These are phyloP conservation scores for Malassezia japonica DNA, from an alignment of 1,284 basidiomycete genomes.

Conservation along the genomic window DNA sequence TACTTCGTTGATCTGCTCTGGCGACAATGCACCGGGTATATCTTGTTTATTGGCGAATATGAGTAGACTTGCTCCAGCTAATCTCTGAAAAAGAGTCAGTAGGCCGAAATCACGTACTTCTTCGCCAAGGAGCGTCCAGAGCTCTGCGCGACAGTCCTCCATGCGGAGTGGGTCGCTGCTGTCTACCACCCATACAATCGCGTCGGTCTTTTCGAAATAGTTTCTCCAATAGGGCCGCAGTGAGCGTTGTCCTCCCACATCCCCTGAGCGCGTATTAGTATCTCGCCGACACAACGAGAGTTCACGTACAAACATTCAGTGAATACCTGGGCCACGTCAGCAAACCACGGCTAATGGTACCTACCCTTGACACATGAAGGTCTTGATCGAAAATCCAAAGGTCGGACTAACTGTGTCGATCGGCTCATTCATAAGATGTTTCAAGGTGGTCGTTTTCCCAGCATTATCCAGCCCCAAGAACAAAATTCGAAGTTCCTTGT, in stretches of 20 bases:
- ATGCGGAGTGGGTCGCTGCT: constrained; percentile 81
- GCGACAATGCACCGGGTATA: constrained; percentile 72
- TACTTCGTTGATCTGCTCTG: constrained; percentile 62
- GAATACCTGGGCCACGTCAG: constrained; percentile 60
- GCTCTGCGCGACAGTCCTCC: constrained; percentile 75
- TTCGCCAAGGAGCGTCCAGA: constrained; percentile 74
- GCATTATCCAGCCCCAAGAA: constrained; percentile 99
- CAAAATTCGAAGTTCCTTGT: constrained; percentile 87
- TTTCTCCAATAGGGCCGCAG: constrained; percentile 97
- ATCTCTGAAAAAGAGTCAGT: constrained; percentile 55
- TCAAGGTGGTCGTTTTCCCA: constrained; percentile 95
- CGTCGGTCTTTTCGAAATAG: constrained; percentile 98
- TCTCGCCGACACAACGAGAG: constrained; percentile 42
- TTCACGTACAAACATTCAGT: constrained; percentile 82
- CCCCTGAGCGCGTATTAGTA: constrained; percentile 60
- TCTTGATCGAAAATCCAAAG: constrained; percentile 97
- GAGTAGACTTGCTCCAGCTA: constrained; percentile 85
- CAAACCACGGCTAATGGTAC: constrained; percentile 42
- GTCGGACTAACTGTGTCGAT: constrained; percentile 70
- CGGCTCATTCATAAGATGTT: constrained; percentile 74
- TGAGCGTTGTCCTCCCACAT: constrained; percentile 91
- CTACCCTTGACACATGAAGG: constrained; percentile 77
- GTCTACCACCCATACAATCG: constrained; percentile 97
- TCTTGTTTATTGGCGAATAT: constrained; percentile 99
- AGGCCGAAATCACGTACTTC: constrained; percentile 58